These are phyloP conservation scores for Acer saccharum DNA, from an alignment of 345 rosid species.

Conservation along the genomic window DNA sequence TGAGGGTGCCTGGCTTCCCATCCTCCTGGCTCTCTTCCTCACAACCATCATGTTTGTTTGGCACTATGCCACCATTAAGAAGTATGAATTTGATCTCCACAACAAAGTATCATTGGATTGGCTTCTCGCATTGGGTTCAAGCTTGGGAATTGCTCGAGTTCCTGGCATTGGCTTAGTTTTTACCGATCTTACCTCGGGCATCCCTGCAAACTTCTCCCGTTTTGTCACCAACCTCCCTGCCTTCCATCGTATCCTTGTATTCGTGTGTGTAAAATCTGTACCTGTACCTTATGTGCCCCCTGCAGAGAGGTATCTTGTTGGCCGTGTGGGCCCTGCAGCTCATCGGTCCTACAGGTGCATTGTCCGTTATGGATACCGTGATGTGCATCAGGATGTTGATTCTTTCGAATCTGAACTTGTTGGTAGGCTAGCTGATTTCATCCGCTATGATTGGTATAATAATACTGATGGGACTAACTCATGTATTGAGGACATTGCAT, in stretches of 20 bases:
- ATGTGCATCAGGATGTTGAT: slow-evolving; percentile 90
- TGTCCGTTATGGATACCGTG: slow-evolving; percentile 91
- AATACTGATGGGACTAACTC: slow-evolving; percentile 31
- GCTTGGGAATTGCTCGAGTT: slow-evolving; percentile 87
- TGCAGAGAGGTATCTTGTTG: slow-evolving; percentile 90
- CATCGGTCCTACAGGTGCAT: slow-evolving; percentile 93
- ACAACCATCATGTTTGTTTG: slow-evolving; percentile 94
- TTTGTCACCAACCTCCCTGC: slow-evolving; percentile 99
- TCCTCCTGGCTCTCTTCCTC: slow-evolving; percentile 86
- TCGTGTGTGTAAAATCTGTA: slow-evolving; percentile 91
- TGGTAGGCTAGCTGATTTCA: slow-evolving; percentile 67
- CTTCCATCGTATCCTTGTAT: slow-evolving; percentile 86
- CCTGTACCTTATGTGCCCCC: slow-evolving; percentile 90
- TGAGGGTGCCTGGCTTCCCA: slow-evolving; percentile 99
- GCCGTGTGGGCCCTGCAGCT: slow-evolving; percentile 88
- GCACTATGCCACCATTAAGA: slow-evolving; percentile 92
- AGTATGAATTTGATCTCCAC: slow-evolving; percentile 92
- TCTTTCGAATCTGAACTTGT: slow-evolving; percentile 85
- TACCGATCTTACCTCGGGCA: slow-evolving; percentile 91
- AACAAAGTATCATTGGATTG: slow-evolving; percentile 97
- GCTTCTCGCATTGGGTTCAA: slow-evolving; percentile 94
- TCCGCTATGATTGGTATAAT: slow-evolving; percentile 66
- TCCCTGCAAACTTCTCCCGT: slow-evolving; percentile 97
- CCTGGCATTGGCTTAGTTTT: slow-evolving; percentile 96
- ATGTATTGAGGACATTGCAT: slow-evolving; percentile 30